phyloP scores from a whole-genome alignment of 164 flowering plant genomes.

The Chimonanthus praecox region DNA sequence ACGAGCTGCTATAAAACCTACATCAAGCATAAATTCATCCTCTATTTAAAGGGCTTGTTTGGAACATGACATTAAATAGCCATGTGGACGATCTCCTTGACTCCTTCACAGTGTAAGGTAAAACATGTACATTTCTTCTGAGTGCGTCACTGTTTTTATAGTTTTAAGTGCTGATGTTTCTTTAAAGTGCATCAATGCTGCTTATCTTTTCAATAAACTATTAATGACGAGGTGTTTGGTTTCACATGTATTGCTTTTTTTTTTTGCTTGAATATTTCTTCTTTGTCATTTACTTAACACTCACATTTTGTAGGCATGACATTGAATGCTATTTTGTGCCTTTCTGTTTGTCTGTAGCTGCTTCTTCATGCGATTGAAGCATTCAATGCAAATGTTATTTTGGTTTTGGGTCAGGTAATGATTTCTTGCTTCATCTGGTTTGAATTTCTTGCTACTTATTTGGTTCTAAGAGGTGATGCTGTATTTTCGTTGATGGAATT shows the following conservation, averaged over 20 bases:
- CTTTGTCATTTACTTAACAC: neutral
- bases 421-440: neutral
- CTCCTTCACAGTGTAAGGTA: too few species aligned
- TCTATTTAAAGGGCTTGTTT: too few species aligned
- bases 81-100: too few species aligned
- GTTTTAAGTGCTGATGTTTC: too few species aligned
- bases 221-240: neutral
- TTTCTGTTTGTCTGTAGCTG: constrained; percentile 42
- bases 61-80: too few species aligned
- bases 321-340: neutral
- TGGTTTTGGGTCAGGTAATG: constrained; percentile 89
- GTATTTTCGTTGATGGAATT: neutral
- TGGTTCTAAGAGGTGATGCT: neutral
- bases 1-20: too few species aligned
- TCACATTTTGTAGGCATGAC: neutral
- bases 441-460: neutral
- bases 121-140: too few species aligned
- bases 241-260: too few species aligned
- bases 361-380: constrained; percentile 85
- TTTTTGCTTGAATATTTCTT: neutral
- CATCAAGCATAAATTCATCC: too few species aligned
- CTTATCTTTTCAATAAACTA: neutral
- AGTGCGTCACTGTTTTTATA: too few species aligned
- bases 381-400: constrained; percentile 69
- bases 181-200: too few species aligned